A percentile compares a stretch with the other conserved stretches of the same genome.
These are phyloP conservation scores for Aschersonia sp. DNA, from an alignment of 2,329 filamentous ascomycete species.

Conservation along the genomic window DNA sequence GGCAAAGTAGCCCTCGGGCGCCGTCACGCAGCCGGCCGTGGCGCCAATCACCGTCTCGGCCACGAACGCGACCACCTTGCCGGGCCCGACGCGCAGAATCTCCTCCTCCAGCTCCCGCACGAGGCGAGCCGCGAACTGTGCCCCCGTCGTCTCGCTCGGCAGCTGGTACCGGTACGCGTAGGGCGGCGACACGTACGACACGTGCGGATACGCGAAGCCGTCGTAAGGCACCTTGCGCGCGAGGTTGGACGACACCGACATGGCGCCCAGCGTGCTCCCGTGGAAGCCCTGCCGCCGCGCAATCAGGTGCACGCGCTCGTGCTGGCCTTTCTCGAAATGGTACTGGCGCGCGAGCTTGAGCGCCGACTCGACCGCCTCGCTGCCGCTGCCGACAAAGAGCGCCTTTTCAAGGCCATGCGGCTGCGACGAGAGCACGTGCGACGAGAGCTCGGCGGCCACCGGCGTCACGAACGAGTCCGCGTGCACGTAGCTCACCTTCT, in stretches of 20 bases:
- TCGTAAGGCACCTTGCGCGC: conserved; percentile 13
- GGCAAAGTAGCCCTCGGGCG: conserved; percentile 37
- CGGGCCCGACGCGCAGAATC: conserved; percentile 27
- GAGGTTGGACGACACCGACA: conserved; percentile 21
- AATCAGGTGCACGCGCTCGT: conserved; percentile 25
- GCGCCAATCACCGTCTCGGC: conserved; percentile 35
- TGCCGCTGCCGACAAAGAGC: conserved; percentile 11
- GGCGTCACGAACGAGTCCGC: conserved; percentile 11
- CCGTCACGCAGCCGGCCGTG: conserved; percentile 34
- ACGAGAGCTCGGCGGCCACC: conserved; percentile 14
- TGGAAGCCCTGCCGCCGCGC: conserved; percentile 30
- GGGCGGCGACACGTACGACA: conserved; percentile 12
- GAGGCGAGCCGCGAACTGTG: conserved; percentile 23
- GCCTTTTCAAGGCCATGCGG: conserved; percentile 11
- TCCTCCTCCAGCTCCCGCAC: conserved; percentile 30
- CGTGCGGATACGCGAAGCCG: conserved; percentile 10
- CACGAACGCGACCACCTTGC: conserved; percentile 31
- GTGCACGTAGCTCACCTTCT: conserved; percentile 16
- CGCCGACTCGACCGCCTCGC: conserved; percentile 28
- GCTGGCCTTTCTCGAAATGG: conserved; percentile 22
- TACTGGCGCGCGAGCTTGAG: conserved; percentile 35
- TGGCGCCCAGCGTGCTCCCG: conserved; percentile 31
- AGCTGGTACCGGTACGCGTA: conserved; percentile 4
- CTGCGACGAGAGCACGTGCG: conserved; percentile 9
- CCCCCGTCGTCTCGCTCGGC: conserved; percentile 18